These are phyloP conservation scores for Glycyrrhiza uralensis DNA, from an alignment of 306 rosid genomes.

Conservation along the genomic window DNA sequence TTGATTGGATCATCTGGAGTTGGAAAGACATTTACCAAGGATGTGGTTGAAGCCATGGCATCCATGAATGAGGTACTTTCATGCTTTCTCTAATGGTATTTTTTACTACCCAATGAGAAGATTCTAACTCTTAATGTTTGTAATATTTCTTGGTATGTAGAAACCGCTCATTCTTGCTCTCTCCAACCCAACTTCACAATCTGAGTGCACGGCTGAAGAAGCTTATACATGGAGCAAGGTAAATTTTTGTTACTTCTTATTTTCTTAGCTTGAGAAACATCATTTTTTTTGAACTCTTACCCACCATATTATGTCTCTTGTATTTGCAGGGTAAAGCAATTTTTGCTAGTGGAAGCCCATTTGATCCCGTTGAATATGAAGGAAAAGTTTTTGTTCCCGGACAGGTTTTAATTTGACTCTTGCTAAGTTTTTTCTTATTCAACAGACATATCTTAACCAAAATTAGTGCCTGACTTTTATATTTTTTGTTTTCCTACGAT, in stretches of 20 bases:
- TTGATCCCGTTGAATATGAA: conserved; percentile 67
- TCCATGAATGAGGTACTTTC: conserved; percentile 70
- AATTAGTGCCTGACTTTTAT: conserved; percentile 25
- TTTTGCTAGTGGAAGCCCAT: conserved; percentile 96
- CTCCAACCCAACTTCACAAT: conserved; percentile 94
- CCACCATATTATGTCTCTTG: neutral
- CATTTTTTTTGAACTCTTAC: neutral
- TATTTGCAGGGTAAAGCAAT: conserved; percentile 74
- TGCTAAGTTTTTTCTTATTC: neutral
- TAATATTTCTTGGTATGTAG: conserved; percentile 48
- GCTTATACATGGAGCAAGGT: conserved; percentile 98
- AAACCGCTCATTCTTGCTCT: conserved; percentile 97
- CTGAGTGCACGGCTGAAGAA: conserved; percentile 98
- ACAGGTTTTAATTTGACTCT: conserved; percentile 57
- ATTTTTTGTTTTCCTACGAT: conserved; percentile 7
- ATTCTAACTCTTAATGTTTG: conserved; percentile 9
- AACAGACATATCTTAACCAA: conserved; percentile 1
- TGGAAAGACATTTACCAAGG: conserved; percentile 91
- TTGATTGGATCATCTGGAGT: conserved; percentile 92
- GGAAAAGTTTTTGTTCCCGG: conserved; percentile 79
- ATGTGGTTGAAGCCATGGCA: conserved; percentile 91
- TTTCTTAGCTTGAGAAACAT: conserved; percentile 1
- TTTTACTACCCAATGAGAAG: conserved; percentile 1
- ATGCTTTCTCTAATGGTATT: neutral
- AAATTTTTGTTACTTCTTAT: neutral